phyloP scores from a whole-genome alignment of 2,329 filamentous ascomycete genomes.

The Aspergillus tanneri region DNA sequence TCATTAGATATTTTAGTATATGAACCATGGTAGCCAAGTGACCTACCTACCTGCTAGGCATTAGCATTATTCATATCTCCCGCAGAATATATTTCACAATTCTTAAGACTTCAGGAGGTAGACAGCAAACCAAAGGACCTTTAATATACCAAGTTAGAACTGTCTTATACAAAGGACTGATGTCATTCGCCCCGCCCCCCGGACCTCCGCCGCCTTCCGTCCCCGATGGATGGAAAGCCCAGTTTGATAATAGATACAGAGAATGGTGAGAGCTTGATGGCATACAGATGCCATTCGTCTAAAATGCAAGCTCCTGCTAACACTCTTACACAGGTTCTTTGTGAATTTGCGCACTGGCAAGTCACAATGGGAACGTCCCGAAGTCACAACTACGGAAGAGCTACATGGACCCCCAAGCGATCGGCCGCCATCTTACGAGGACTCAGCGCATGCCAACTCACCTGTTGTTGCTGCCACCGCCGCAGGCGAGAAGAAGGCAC shows the following conservation, averaged over 20 bases:
- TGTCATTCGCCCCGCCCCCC: conserved; percentile 44
- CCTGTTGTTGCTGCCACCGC: conserved; percentile 36
- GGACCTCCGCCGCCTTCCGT: conserved; percentile 59
- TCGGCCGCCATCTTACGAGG: conserved; percentile 60
- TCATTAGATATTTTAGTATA: no score
- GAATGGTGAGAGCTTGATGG: conserved; percentile 61
- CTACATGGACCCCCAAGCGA: conserved; percentile 44
- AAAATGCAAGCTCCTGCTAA: neutral
- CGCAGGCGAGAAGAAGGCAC: conserved; percentile 44
- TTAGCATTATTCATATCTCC: no score
- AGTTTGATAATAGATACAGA: conserved; percentile 84
- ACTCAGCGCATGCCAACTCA: conserved; percentile 48
- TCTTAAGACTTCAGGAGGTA: no score
- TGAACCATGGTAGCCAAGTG: no score
- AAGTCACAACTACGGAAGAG: conserved; percentile 57
- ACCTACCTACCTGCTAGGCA: no score
- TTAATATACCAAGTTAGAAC: neutral
- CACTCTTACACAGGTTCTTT: conserved; percentile 67
- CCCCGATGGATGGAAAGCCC: conserved; percentile 79
- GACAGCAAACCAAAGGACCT: no score
- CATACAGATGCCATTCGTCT: neutral
- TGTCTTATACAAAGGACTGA: conserved; percentile 11
- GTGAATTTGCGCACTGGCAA: conserved; percentile 84
- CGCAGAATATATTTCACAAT: no score
- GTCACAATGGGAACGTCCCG: conserved; percentile 88